These are phyloP conservation scores for Leishmania martiniquensis DNA, from an alignment of 208 protist genomes.

Conservation along the genomic window DNA sequence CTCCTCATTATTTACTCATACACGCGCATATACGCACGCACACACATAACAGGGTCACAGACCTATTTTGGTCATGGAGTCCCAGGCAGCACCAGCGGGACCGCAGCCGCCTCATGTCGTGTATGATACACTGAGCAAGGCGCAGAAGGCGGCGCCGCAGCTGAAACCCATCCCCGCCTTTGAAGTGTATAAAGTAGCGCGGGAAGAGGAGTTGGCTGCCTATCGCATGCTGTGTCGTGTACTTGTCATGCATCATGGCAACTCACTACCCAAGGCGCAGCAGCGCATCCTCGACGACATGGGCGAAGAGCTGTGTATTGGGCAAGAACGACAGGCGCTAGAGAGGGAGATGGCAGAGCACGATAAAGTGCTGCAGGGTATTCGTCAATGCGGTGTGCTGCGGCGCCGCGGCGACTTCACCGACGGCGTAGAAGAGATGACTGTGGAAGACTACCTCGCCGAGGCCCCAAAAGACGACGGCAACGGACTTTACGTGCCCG, in stretches of 20 bases:
- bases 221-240: conserved; percentile 81
- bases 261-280: conserved; percentile 43
- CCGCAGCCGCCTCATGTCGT: conserved; percentile 28
- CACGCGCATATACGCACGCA: conserved; percentile 1
- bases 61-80: conserved; percentile 8
- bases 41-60: not conserved
- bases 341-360: conserved; percentile 53
- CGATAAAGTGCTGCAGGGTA: conserved; percentile 57
- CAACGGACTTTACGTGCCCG: conserved; percentile 18
- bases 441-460: conserved; percentile 33
- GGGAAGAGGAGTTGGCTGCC: conserved; percentile 78
- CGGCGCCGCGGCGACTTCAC: conserved; percentile 70
- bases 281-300: conserved; percentile 80
- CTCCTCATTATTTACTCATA: no score
- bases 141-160: conserved; percentile 30
- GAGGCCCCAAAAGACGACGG: conserved; percentile 48
- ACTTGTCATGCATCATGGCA: conserved; percentile 77
- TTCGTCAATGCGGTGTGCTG: conserved; percentile 59
- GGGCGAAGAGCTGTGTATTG: conserved; percentile 48
- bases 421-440: conserved; percentile 85
- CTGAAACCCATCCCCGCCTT: conserved; percentile 59
- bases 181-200: conserved; percentile 79
- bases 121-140: conserved; percentile 62
- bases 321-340: conserved; percentile 29
- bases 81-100: not conserved